Percentiles rank a stretch among this genome's conserved stretches.
Evolutionary conservation across 225 moss, liverwort and hornwort genomes (phyloP).

Genomic region (Physcomitrellopsis africana): DNA sequence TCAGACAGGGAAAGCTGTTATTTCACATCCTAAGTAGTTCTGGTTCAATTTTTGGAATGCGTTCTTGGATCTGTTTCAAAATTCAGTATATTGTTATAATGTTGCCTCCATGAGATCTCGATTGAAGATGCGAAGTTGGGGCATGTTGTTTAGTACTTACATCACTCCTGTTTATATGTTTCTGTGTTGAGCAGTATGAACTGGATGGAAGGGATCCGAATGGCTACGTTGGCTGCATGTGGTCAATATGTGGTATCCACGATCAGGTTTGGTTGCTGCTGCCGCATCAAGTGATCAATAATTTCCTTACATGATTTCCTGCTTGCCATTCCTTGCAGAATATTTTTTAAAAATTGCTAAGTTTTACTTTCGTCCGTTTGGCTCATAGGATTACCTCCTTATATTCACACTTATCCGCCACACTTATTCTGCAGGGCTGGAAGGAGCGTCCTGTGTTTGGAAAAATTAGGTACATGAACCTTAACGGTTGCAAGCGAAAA

Average conservation of each 20-base stretch:
- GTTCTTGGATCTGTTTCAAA: slow-evolving; percentile 14
- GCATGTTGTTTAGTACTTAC: background rate
- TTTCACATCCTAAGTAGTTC: background rate
- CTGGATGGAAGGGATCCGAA: slow-evolving; percentile 96
- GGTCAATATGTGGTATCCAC: slow-evolving; percentile 99
- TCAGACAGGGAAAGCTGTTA: background rate
- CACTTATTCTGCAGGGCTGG: slow-evolving; percentile 71
- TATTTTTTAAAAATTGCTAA: too few species aligned
- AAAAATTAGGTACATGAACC: slow-evolving; percentile 94
- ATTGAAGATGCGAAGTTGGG: background rate
- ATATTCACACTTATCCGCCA: background rate
- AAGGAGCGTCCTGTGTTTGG: slow-evolving; percentile 93
- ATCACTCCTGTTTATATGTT: slow-evolving; percentile 8
- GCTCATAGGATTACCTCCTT: background rate
- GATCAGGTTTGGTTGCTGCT: slow-evolving; percentile 71
- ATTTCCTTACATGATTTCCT: background rate
- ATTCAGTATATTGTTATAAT: background rate
- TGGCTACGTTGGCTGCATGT: slow-evolving; percentile 99
- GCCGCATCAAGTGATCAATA: background rate
- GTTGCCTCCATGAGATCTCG: background rate
- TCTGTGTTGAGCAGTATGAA: slow-evolving; percentile 76
- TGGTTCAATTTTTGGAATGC: background rate
- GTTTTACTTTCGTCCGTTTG: background rate
- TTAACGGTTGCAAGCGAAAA: slow-evolving; percentile 90
- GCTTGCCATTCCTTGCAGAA: background rate